Base-by-base conservation (phyloP, 2,329 filamentous ascomycete species). In the Nothophoma quercina region DNA sequence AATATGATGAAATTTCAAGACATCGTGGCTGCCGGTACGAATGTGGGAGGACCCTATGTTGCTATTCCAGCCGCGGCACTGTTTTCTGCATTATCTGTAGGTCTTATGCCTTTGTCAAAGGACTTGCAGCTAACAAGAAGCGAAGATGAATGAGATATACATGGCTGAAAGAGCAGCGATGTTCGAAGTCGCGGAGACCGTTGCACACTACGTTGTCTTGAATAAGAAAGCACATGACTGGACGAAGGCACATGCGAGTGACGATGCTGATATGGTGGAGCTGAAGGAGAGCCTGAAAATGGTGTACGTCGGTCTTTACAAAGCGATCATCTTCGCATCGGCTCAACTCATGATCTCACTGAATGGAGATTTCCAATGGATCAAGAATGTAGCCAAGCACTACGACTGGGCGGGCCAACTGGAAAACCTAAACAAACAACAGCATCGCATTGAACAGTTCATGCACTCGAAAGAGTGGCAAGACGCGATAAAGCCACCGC, bases 361-460 rank as follows among this genome's bases (percentile, higher is more conserved):
- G 3, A 55, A 55, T 18, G 51, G 55, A 12, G 45, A 52, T 12
- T 59, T 43, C 33, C 51, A 62, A 12, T 57, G 46, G 29, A 3
- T 64, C 35, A 62, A 59, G 38, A 57, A 57, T 16, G 16, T 56
- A 1, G 45, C 45, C 15, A 64, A 56, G 25, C 42, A 53, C 35
- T 64, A 60, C 28, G 58, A 62, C 15, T 64, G 61, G 61, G 53
- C 32, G n/a, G 55, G 51, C 13, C 55, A 60, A 23, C 44, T 62
- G 2, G 42, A 57, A 32, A 49, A 58, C 0, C 44, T 64, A n/a
- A 36, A 54, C 13, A 45, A 54, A 18, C 44, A 53, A 13, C 29
- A 57, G 16, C 22, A 36, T 7, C 38, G 45, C 5, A 49, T 58
- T 28, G 38, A 25, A 8, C 33, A 51, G 8, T 59, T 50, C 28